Base-by-base conservation (phyloP, 2,329 filamentous ascomycete species). In the Fusarium graminum region DNA sequence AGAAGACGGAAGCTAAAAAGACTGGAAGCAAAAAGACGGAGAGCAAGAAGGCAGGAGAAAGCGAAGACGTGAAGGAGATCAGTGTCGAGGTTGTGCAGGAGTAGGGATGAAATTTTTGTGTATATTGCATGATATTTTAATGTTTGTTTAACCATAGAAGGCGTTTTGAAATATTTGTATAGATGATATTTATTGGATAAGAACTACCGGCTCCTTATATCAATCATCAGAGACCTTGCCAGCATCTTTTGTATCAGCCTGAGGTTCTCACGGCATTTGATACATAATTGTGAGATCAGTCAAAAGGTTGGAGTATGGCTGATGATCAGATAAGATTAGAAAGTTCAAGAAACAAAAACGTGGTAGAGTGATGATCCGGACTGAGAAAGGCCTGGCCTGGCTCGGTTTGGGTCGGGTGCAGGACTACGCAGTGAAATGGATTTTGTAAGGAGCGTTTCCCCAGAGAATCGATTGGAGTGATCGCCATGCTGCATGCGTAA, bases 281-380 rank as follows among this genome's bases (percentile, higher is more conserved):
- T 16, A 11, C 4, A 3, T 34, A n/a, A 3, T 7, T 32, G n/a
- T 19, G 8, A 28, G 10, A 4, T 45, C 7, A 13, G 50, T 29
- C 10, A 25, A 42, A 14, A 38, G 29, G 46, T 51, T 14, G 41
- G 11, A 29, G 28, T 17, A 10, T 14, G 10, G 25, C 13, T 40
- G 39, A 54, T 45, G 29, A 67, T 67, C 64, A 61, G 64, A 67
- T 67, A 67, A 68, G 64, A 68, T 65, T 56, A 39, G 29, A 40
- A 25, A 34, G 7, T 22, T 25, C 7, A n/a, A 2, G 8, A 26
- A 52, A 49, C 39, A 22, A 22, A 29, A 51, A 13, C 5, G 19
- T 44, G 17, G 50, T 65, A 50, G 63, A 59, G 22, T 38, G 1
- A 3, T 29, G 28, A 29, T 29, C 28, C 28, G 7, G 28, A 12